Evolutionary conservation across 2,329 filamentous ascomycete genomes (phyloP).

Genomic region (Sclerotinia nivalis): DNA sequence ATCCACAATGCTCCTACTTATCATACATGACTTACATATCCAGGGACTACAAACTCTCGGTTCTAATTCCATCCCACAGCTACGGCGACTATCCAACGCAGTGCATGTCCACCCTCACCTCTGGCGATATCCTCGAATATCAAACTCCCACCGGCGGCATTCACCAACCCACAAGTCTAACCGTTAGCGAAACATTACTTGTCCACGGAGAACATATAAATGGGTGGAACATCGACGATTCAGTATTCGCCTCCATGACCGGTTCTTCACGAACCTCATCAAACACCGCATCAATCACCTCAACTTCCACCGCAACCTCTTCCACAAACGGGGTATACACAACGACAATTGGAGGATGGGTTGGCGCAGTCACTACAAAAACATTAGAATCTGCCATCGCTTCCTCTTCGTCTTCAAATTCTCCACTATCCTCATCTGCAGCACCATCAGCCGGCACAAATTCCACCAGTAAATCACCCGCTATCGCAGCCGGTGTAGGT

Average conservation of each 20-base stretch:
- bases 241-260: conserved; percentile 12
- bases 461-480: neutral
- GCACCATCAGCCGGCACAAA: neutral
- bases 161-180: conserved; percentile 16
- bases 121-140: conserved; percentile 15
- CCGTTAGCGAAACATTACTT: neutral
- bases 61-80: neutral
- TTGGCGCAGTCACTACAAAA: neutral
- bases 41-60: conserved; percentile 14
- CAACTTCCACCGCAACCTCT: neutral
- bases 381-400: neutral
- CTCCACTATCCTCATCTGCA: neutral
- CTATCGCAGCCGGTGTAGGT: neutral
- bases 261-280: neutral
- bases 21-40: neutral
- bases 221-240: conserved; percentile 19
- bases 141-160: conserved; percentile 15
- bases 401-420: neutral
- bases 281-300: neutral
- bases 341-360: neutral
- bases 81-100: conserved; percentile 12
- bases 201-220: conserved; percentile 21
- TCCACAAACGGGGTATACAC: neutral
- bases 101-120: conserved; percentile 17
- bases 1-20: neutral